Percentiles rank a stretch among this genome's conserved stretches.
Evolutionary conservation across 768 basidiomycete species (phyloP).

Genomic region (Pilatotrama ljubarskyi): DNA sequence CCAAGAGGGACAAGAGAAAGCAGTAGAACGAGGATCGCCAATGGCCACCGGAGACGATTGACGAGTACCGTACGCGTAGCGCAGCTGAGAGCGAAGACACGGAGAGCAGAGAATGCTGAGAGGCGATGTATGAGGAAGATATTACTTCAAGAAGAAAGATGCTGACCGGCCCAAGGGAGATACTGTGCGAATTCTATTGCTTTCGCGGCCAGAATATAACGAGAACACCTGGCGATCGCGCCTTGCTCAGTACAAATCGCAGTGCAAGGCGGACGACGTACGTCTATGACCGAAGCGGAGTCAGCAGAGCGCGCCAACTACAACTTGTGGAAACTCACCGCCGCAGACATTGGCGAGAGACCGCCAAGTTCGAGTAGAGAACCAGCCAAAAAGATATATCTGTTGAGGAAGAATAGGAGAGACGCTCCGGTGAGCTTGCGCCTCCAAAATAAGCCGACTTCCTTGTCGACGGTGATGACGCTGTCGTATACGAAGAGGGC

Average conservation of each 20-base stretch:
- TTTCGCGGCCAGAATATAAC: background rate
- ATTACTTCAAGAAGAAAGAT: background rate
- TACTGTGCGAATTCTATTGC: background rate
- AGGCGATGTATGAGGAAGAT: background rate
- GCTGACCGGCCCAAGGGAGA: background rate
- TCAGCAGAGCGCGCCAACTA: too few species aligned
- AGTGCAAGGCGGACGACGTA: too few species aligned
- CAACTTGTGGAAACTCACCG: background rate
- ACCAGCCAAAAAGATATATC: background rate
- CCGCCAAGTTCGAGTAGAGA: background rate
- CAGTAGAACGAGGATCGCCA: background rate
- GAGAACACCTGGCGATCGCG: background rate
- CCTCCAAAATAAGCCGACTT: slow-evolving; percentile 4
- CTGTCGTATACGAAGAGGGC: slow-evolving; percentile 2
- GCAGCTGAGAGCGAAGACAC: background rate
- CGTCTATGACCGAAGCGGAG: too few species aligned
- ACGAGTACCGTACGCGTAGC: too few species aligned
- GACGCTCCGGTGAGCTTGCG: slow-evolving; percentile 3
- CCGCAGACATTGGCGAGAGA: background rate
- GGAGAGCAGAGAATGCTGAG: background rate
- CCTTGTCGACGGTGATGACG: background rate
- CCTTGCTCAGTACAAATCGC: too few species aligned
- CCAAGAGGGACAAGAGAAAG: background rate
- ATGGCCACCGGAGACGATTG: background rate
- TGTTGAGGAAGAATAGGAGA: slow-evolving; percentile 4